Base-by-base conservation (phyloP, 2,329 filamentous ascomycete genomes). In the Epichloe baconii region DNA sequence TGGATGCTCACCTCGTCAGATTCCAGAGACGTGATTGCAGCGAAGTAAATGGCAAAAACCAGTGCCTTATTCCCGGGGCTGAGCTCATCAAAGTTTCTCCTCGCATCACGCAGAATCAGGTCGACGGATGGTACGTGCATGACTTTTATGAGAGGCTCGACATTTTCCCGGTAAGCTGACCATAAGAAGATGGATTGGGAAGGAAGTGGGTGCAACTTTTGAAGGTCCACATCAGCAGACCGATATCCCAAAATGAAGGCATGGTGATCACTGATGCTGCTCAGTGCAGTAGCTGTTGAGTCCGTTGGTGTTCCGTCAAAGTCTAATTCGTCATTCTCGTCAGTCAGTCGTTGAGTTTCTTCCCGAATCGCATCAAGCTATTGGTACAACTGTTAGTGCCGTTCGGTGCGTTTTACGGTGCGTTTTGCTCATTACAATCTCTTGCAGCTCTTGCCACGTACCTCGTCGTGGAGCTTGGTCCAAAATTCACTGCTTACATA, bases 401-500 rank as follows among this genome's bases (percentile, higher is more conserved):
- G 31, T 34, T 17, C 31, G 31, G n/a, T 17, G 6, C 19, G 12
- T 15, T 38, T 40, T 2, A n/a, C n/a, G 19, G 2, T 3, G 11
- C 15, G n/a, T 14, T 42, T 21, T 42, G 1, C 12, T 8, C 10
- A 19, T 37, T 37, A 3, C 23, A 3, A 35, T 36, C 4, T 47
- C 38, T 23, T n/a, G 19, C 12, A 37, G 19, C 7, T 17, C n/a
- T 8, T 14, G 14, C 4, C 5, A 37, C 50, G 38, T 66, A 83
- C 82, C 73, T 89, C 85, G 49, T 88, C 85, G 53, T 82, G 86
- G 48, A 90, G 72, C 55, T 79, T 86, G 19, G 83, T 79, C 84
- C 84, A 88, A 60, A 89, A 87, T 6, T 79, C 83, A 63, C 80
- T 86, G 68, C 83, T 87, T 57, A 90, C 79, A 62, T 89, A 90